Evolutionary conservation across 352 stramenopile species (phyloP).

Genomic region (Pythium aristosporum): DNA sequence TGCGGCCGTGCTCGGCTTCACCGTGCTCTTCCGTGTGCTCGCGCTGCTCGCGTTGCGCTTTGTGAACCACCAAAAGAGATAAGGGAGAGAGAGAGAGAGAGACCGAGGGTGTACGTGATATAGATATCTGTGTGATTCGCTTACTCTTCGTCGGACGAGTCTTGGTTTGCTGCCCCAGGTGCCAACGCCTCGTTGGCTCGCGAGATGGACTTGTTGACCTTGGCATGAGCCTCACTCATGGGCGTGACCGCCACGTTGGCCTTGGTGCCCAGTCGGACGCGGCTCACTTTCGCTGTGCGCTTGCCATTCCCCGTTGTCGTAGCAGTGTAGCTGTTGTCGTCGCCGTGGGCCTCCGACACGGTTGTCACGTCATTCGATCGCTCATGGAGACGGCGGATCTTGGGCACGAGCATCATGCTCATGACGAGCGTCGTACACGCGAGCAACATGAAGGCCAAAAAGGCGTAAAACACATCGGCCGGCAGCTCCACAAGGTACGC

Average conservation of each 20-base stretch:
- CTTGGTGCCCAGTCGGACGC: slow-evolving; percentile 28
- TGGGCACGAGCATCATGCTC: slow-evolving; percentile 31
- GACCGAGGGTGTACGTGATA: neutral
- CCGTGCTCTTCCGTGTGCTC: slow-evolving; percentile 30
- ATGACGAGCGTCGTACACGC: slow-evolving; percentile 24
- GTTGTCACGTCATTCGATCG: neutral
- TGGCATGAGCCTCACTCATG: slow-evolving; percentile 18
- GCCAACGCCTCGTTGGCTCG: neutral
- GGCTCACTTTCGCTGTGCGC: slow-evolving; percentile 13
- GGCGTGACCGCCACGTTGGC: slow-evolving; percentile 20
- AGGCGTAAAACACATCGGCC: slow-evolving; percentile 25
- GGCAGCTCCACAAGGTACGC: slow-evolving; percentile 40
- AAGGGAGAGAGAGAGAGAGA: neutral
- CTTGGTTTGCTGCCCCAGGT: neutral
- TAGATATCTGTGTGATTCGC: neutral
- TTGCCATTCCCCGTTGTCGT: slow-evolving; percentile 4
- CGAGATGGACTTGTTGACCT: neutral
- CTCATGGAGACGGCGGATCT: slow-evolving; percentile 29
- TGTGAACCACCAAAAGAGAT: slow-evolving; percentile 36
- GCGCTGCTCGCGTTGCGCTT: slow-evolving; percentile 31
- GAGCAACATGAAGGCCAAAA: slow-evolving; percentile 24
- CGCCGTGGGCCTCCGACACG: neutral
- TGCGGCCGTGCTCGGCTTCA: slow-evolving; percentile 21
- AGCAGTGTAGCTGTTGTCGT: neutral
- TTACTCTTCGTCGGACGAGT: neutral